Evolutionary conservation across 495 filamentous ascomycete species (phyloP).

Genomic region (Chaetomidium leptoderma): DNA sequence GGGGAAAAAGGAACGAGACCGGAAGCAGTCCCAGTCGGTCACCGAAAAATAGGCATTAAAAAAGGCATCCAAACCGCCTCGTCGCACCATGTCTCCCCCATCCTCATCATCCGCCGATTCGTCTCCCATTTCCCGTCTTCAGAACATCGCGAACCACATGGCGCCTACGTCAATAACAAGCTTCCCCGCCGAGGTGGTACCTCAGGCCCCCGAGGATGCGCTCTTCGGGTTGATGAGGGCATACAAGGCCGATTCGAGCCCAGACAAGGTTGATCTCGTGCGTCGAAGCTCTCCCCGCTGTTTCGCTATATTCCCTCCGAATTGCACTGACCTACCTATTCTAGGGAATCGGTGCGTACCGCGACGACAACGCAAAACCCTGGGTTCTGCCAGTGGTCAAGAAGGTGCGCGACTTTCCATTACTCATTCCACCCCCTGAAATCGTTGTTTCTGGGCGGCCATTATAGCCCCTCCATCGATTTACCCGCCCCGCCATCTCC

Average conservation of each 20-base stretch:
- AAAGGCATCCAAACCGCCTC: conserved; percentile 29
- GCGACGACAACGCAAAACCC: conserved; percentile 94
- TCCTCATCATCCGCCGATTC: conserved; percentile 23
- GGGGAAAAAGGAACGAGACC: conserved; percentile 18
- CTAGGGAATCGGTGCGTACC: conserved; percentile 88
- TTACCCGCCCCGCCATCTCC: conserved; percentile 18
- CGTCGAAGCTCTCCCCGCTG: conserved; percentile 7
- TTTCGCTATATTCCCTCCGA: background rate
- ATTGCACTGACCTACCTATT: conserved; percentile 5
- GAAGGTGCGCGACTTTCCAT: conserved; percentile 57
- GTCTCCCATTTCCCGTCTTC: conserved; percentile 40
- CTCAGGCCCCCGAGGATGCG: conserved; percentile 90
- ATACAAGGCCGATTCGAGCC: conserved; percentile 75
- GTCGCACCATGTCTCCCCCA: conserved; percentile 19
- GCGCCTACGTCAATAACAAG: conserved; percentile 50
- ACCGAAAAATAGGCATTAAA: conserved; percentile 16
- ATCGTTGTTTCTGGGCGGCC: background rate
- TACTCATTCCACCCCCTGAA: background rate
- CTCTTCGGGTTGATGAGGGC: conserved; percentile 91
- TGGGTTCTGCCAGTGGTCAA: conserved; percentile 96
- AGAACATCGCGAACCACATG: conserved; percentile 43
- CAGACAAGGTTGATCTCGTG: conserved; percentile 85
- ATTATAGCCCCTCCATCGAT: conserved; percentile 5
- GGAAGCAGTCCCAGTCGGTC: conserved; percentile 9
- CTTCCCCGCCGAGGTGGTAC: conserved; percentile 74